Evolutionary conservation across 495 filamentous ascomycete species (phyloP).

Genomic region (Penicillium bialowiezense): DNA sequence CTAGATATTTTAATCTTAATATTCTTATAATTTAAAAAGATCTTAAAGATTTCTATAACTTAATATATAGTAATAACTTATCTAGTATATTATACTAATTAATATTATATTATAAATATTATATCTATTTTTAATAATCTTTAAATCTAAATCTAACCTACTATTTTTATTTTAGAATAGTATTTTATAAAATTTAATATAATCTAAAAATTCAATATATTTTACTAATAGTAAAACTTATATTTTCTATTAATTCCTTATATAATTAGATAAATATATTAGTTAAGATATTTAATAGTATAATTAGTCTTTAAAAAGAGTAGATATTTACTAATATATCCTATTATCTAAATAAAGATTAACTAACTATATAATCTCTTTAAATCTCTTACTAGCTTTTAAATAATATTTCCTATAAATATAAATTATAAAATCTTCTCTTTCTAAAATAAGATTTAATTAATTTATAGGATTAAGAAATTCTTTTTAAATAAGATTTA

Average conservation of each 20-base stretch:
- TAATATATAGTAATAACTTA: constrained; percentile 8
- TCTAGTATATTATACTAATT: constrained; percentile 3
- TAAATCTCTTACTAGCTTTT: constrained; percentile 5
- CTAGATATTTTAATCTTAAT: constrained; percentile 5
- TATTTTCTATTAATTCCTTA: constrained; percentile 11
- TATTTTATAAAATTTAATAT: constrained; percentile 10
- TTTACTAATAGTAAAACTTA: constrained; percentile 11
- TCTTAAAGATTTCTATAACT: constrained; percentile 11
- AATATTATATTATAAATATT: constrained; percentile 3
- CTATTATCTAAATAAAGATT: constrained; percentile 13
- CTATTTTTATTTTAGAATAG: constrained; percentile 4
- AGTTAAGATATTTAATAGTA: constrained; percentile 3
- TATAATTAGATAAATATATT: constrained; percentile 4
- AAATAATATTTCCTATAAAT: constrained; percentile 12
- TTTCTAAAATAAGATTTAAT: constrained; percentile 1
- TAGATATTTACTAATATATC: not conserved
- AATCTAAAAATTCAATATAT: constrained; percentile 14
- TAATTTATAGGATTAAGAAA: constrained; percentile 7
- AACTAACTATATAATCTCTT: constrained; percentile 7
- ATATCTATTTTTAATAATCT: constrained; percentile 8
- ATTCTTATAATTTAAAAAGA: constrained; percentile 8
- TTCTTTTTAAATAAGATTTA: not conserved
- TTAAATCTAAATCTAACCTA: constrained; percentile 4
- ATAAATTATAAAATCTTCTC: constrained; percentile 1
- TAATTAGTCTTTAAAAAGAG: not conserved